Evolutionary conservation across 2,329 filamentous ascomycete genomes (phyloP).

Genomic region (Monosporascus cannonballus): DNA sequence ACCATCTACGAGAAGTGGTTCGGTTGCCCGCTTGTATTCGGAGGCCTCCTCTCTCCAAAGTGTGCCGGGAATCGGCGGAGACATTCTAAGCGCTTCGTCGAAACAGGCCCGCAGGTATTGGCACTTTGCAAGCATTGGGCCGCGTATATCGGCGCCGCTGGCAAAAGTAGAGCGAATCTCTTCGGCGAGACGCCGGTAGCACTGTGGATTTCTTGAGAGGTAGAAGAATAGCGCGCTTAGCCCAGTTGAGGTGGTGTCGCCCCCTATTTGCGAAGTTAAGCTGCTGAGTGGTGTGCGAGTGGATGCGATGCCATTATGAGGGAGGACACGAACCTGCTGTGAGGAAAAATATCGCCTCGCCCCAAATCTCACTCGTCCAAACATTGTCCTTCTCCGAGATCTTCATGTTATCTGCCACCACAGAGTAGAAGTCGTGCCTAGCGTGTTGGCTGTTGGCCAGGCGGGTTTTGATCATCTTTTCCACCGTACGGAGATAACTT

Average conservation of each 20-base stretch:
- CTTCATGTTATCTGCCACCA: too few relatives aligned
- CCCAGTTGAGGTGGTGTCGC: not conserved
- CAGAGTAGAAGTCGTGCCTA: too few relatives aligned
- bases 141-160: not conserved
- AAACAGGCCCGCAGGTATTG: not conserved
- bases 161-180: constrained; percentile 6
- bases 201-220: not conserved
- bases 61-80: not conserved
- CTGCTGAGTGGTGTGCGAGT: not conserved
- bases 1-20: not conserved
- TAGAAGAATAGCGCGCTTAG: constrained; percentile 4
- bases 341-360: too few relatives aligned
- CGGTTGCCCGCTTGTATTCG: not conserved
- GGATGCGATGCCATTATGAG: not conserved
- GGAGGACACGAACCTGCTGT: too few relatives aligned
- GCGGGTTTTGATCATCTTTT: too few relatives aligned
- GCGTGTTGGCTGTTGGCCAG: too few relatives aligned
- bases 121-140: not conserved
- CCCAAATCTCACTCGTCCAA: too few relatives aligned
- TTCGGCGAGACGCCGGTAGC: not conserved
- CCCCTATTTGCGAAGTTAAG: not conserved
- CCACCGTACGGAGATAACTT: too few relatives aligned
- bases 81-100: not conserved
- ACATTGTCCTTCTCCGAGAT: too few relatives aligned
- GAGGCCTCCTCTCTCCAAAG: not conserved